Conservation (phyloP, 306 rosid genomes). For the Luffa acutangula region DNA sequence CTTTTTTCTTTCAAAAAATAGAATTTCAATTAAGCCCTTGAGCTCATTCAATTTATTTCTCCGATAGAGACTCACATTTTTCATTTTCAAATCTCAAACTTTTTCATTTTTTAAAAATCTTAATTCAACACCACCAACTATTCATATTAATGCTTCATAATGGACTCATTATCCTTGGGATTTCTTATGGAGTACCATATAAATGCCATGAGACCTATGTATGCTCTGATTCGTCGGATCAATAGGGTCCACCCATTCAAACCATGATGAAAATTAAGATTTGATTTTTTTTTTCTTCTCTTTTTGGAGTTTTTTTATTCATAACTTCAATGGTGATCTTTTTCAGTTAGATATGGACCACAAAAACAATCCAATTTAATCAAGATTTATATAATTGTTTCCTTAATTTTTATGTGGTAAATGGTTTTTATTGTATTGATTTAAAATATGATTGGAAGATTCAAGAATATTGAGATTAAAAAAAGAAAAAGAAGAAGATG, state of each 20-base stretch:
- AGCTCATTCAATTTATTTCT: too few species aligned
- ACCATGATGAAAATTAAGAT: neutral
- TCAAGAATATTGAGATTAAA: too few species aligned
- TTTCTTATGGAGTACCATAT: neutral
- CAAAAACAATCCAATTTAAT: neutral
- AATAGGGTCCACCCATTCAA: neutral
- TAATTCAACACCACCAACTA: too few species aligned
- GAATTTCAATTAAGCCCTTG: too few species aligned
- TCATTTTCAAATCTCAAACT: too few species aligned
- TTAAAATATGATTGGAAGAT: neutral
- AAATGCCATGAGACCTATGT: slow-evolving; percentile 1
- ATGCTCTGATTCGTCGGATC: neutral
- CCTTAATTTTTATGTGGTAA: too few species aligned
- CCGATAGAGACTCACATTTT: too few species aligned
- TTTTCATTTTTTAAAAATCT: too few species aligned
- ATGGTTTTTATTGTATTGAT: neutral
- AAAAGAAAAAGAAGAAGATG: too few species aligned
- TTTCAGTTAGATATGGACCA: neutral
- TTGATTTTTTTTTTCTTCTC: neutral
- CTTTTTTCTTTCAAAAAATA: too few species aligned
- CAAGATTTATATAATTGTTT: neutral
- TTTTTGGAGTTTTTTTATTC: neutral
- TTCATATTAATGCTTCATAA: too few species aligned
- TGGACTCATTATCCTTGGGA: too few species aligned
- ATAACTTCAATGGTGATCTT: neutral